Evolutionary conservation across 2,329 filamentous ascomycete genomes (phyloP).

Genomic region (Microdochium paspali): DNA sequence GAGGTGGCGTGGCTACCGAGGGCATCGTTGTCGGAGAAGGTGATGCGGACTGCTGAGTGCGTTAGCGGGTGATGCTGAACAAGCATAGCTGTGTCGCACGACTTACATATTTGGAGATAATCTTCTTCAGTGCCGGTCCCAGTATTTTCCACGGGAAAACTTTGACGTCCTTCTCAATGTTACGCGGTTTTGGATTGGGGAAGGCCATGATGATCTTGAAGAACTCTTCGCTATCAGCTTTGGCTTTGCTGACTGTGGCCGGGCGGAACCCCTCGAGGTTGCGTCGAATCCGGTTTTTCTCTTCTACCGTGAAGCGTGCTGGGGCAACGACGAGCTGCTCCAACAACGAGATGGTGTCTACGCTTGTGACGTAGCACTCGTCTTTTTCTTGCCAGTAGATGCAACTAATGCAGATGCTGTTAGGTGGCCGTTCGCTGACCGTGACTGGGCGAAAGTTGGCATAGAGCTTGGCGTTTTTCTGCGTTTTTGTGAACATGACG

Average conservation of each 20-base stretch:
- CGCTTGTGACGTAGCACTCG: constrained; percentile 89
- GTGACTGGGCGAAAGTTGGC: constrained; percentile 72
- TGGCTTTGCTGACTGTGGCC: constrained; percentile 85
- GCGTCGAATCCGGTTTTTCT: constrained; percentile 94
- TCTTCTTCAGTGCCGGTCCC: constrained; percentile 83
- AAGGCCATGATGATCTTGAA: constrained; percentile 99
- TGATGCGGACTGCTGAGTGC: constrained; percentile 16
- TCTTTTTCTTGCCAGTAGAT: constrained; percentile 93
- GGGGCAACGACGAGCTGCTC: constrained; percentile 74
- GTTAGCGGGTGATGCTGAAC: background rate
- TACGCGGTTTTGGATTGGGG: constrained; percentile 85
- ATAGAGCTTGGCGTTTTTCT: constrained; percentile 72
- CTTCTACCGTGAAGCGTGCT: constrained; percentile 83
- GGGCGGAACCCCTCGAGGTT: constrained; percentile 94
- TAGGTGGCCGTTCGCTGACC: constrained; percentile 67
- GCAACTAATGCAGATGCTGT: constrained; percentile 92
- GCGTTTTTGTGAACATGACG: constrained; percentile 78
- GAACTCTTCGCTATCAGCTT: constrained; percentile 87
- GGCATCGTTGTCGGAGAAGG: constrained; percentile 14
- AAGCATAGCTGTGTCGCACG: constrained; percentile 1
- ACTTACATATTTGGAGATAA: constrained; percentile 81
- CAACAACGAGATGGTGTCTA: constrained; percentile 92
- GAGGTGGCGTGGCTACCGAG: constrained; percentile 10
- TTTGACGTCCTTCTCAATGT: constrained; percentile 99
- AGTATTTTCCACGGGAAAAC: constrained; percentile 96